phyloP scores from a whole-genome alignment of 768 basidiomycete genomes.

The Boletus sensibilis region DNA sequence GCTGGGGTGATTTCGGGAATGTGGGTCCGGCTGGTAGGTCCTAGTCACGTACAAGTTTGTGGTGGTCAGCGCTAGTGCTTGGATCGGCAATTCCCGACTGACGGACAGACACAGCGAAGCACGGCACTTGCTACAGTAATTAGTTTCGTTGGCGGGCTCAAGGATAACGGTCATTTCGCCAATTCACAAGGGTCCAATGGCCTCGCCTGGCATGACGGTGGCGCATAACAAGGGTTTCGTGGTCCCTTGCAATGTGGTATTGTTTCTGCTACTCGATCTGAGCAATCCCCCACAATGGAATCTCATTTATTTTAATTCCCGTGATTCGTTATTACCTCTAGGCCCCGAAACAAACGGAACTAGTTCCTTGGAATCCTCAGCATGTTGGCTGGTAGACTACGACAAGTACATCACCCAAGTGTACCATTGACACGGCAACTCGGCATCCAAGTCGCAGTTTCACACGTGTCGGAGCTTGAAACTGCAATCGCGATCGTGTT shows the following conservation, averaged over 20 bases:
- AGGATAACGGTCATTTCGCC: background rate
- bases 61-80: background rate
- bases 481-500: conserved; percentile 28
- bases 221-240: background rate
- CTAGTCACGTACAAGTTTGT: background rate
- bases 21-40: background rate
- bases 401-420: background rate
- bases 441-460: conserved; percentile 15
- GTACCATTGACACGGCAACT: conserved; percentile 10
- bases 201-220: background rate
- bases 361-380: background rate
- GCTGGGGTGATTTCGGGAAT: background rate
- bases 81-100: conserved; percentile 20
- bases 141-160: background rate
- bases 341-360: background rate
- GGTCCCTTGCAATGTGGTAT: background rate
- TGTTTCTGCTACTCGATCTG: background rate
- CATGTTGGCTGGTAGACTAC: background rate
- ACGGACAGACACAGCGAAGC: background rate
- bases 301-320: background rate
- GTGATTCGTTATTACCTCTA: background rate
- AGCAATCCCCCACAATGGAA: background rate
- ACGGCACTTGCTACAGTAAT: background rate
- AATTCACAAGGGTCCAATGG: background rate
- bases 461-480: conserved; percentile 43